Evolutionary conservation across 1,139 yeast species (phyloP).

Genomic region (Saccharomycopsis crataegensis): DNA sequence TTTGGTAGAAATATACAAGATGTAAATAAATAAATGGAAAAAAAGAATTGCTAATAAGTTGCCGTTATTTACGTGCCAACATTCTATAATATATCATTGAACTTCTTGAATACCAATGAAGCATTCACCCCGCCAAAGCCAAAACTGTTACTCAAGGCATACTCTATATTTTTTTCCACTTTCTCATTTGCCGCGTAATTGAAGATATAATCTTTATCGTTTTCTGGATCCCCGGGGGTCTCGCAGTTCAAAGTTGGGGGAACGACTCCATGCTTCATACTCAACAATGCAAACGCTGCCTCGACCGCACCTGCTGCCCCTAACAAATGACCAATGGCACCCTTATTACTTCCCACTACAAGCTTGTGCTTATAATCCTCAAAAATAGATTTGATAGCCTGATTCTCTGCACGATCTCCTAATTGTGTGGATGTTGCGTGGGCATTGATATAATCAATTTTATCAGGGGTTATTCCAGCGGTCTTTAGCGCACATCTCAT

Average conservation of each 20-base stretch:
- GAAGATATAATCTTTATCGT: constrained; percentile 39
- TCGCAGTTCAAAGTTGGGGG: constrained; percentile 81
- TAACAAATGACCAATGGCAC: constrained; percentile 85
- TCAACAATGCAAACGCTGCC: constrained; percentile 68
- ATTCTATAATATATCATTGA: neutral
- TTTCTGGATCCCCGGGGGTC: constrained; percentile 39
- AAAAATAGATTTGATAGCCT: constrained; percentile 58
- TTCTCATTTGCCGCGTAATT: constrained; percentile 54
- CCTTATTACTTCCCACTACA: constrained; percentile 76
- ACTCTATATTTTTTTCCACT: constrained; percentile 32
- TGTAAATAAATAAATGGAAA: too few species aligned
- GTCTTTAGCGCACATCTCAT: constrained; percentile 68
- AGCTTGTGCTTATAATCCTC: constrained; percentile 28
- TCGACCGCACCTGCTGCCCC: constrained; percentile 98
- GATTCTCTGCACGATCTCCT: constrained; percentile 86
- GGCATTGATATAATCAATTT: constrained; percentile 79
- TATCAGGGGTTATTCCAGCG: constrained; percentile 34
- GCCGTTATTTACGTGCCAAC: too few species aligned
- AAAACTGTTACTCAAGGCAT: constrained; percentile 82
- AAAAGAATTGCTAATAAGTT: too few species aligned
- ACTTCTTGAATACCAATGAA: constrained; percentile 44
- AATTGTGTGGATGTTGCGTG: constrained; percentile 92
- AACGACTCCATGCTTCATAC: constrained; percentile 46
- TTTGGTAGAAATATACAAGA: too few species aligned
- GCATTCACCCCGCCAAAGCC: constrained; percentile 98